These are phyloP conservation scores for Brasilioporus rufonigricans DNA, from an alignment of 768 basidiomycete genomes.

Conservation along the genomic window DNA sequence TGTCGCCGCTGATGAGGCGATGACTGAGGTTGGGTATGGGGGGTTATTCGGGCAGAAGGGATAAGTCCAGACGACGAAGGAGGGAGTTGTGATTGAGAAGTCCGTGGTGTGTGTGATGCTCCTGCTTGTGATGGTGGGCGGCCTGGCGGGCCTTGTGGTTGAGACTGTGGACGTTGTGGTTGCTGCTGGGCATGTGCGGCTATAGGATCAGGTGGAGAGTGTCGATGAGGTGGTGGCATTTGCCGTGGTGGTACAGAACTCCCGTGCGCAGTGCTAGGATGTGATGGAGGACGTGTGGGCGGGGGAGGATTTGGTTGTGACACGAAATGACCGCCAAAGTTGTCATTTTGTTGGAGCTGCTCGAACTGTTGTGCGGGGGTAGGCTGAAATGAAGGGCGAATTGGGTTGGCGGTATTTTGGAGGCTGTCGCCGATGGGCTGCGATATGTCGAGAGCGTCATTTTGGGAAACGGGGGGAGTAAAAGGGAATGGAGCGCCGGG, in stretches of 20 bases:
- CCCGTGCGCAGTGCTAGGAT: constrained; percentile 32
- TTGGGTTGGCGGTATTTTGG: constrained; percentile 35
- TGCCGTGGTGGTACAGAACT: constrained; percentile 33
- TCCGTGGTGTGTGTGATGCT: constrained; percentile 47
- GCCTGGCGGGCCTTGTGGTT: constrained; percentile 49
- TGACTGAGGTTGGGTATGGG: constrained; percentile 36
- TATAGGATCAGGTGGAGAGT: constrained; percentile 49
- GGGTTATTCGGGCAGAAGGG: constrained; percentile 31
- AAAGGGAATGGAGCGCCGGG: constrained; percentile 41
- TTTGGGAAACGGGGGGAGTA: constrained; percentile 49
- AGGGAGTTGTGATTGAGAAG: constrained; percentile 36
- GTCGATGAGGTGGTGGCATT: constrained; percentile 39
- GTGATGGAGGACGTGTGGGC: constrained; percentile 45
- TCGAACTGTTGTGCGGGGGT: constrained; percentile 67
- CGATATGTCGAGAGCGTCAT: constrained; percentile 43
- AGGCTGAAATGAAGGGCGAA: constrained; percentile 43
- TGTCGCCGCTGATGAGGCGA: constrained; percentile 33
- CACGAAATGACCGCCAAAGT: constrained; percentile 34
- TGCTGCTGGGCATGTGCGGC: constrained; percentile 35
- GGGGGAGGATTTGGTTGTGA: constrained; percentile 39
- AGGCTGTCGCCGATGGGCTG: constrained; percentile 41
- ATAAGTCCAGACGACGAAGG: constrained; percentile 30
- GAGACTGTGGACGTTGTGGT: constrained; percentile 58
- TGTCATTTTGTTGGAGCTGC: constrained; percentile 46
- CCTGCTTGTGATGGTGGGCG: constrained; percentile 52